Evolutionary conservation across 768 basidiomycete species (phyloP), one percentile per base, ranked within the genome.

Genomic region (Flagelloscypha sp.): DNA sequence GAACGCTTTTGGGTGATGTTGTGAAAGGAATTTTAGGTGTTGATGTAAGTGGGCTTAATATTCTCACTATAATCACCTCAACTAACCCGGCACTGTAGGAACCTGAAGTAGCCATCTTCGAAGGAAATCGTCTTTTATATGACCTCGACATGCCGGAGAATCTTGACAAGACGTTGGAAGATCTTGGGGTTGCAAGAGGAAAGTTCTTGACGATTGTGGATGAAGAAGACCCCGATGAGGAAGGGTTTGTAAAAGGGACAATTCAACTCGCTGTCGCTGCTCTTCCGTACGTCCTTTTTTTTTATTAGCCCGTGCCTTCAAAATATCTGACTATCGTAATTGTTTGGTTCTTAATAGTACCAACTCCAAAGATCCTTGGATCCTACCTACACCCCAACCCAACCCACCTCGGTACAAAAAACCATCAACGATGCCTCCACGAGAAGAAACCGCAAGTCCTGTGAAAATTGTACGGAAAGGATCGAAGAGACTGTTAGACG

Each of bases 131-230:
- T 28, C 58, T 99, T 29, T 59, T 99, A 37, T 83, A 78, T 44
- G 95, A 98, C 49, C 88, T 89, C 6, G 94, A 98, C 51, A 94
- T 84, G 70, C 83, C 88, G 30, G 93, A 97, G 48, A 97, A 97
- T 48, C 53, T 74, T 41, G 80, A 73, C 2, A 70, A 82, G 42
- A 89, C 87, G 30, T 54, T 99, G 45, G 84, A 77, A 44, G 85
- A 86, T 45, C 50, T 98, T 36, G 83, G 74, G 30, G 76, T 94
- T 21, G 75, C 71, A 0, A 61, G 80, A 36, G 90, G 93, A 27
- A 92, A 81, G 60, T 94, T 95, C 61, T 50, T 98, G 50, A 77
- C 79, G 4, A 82, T 97, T 22, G 79, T 79, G 4, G 92, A 97
- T 54, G 92, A 95, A 48, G 87, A 93, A 20, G 84, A 74, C 5